A percentile compares a stretch with the other conserved stretches of the same genome.
Evolutionary conservation across 139 green algal genomes (phyloP).

Genomic region (Chlorella sp.): DNA sequence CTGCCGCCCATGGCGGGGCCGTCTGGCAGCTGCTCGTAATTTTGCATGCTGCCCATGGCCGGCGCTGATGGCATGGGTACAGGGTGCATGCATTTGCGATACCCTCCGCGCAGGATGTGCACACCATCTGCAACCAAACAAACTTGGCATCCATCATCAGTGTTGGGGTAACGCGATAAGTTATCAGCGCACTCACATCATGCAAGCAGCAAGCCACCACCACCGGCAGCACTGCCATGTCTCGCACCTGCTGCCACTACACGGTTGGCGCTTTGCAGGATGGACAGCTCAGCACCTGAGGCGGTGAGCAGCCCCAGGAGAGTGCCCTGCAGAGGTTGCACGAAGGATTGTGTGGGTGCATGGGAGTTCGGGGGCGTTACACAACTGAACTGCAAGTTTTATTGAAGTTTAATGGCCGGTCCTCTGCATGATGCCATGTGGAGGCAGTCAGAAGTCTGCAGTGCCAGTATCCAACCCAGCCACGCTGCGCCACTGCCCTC

Average conservation of each 20-base stretch:
- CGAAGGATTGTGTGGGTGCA: background rate
- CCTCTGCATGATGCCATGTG: background rate
- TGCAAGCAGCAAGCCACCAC: no score
- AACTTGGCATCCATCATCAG: no score
- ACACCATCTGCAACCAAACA: slow-evolving; percentile 29
- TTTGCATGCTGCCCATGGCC: background rate
- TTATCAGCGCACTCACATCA: no score
- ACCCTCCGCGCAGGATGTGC: slow-evolving; percentile 5
- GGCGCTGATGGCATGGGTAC: background rate
- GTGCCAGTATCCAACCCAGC: background rate
- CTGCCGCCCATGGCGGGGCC: background rate
- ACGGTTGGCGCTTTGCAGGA: slow-evolving; percentile 45
- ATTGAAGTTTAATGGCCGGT: no score
- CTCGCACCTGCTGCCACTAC: slow-evolving; percentile 27
- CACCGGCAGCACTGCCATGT: no score
- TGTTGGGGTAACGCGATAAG: no score
- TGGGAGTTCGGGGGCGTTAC: background rate
- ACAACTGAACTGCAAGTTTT: no score
- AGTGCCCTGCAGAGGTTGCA: slow-evolving; percentile 29
- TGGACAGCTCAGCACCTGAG: slow-evolving; percentile 53
- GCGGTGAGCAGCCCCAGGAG: slow-evolving; percentile 52
- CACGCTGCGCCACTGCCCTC: background rate
- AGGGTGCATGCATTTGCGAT: slow-evolving; percentile 12
- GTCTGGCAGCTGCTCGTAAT: background rate
- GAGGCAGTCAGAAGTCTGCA: background rate